Base-by-base conservation (phyloP, 1,284 basidiomycete species). In the Pascua sp. region DNA sequence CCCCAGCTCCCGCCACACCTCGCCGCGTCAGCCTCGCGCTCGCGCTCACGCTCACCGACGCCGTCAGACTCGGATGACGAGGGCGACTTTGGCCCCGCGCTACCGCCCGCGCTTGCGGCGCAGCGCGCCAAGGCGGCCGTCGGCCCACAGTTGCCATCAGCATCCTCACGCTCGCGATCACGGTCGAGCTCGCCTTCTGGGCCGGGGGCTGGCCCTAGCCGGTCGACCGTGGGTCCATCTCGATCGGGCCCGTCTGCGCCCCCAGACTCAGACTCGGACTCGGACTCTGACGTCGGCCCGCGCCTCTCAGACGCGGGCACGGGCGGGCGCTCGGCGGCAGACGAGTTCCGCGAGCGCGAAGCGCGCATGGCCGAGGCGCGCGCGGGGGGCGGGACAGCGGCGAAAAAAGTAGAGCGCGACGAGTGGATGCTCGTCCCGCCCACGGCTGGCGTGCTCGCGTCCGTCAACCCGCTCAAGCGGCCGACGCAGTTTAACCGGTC, bases 391-490 rank as follows among this genome's bases (percentile, higher is more conserved):
- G 39, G 48, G 2, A 40, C 47, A 7, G 37, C n/a, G 7, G 38
- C 56, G 2, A 57, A 46, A 36, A 40, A 47, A 11, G 55, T 36
- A 3, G 39, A 57, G 44, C 51, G 93, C 53, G 90, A 94, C 39
- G 91, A 93, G 72, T 96, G 92, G 92, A 96, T 96, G 93, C 81
- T 95, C 42, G 86, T 89, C 0, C 92, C 92, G 1, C 92, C 93
- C 0, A 84, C 86, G 11, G 83, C 85, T 0, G 86, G 88, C 2
- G 87, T 88, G 60, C 47, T 51, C 4, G 38, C 65, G 84, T 82
- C 80, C 13, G 82, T 89, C 47, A 88, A 90, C 69, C 86, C 88
- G 1, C 84, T 86, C 2, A 85, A 88, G n/a, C 83, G 84, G 47
- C 81, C 83, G 0, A 80, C 83, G 10, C 81, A 66, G 32, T 74